These are phyloP conservation scores for Tympanopsis confertula DNA, from an alignment of 2,329 filamentous ascomycete species.

Conservation along the genomic window DNA sequence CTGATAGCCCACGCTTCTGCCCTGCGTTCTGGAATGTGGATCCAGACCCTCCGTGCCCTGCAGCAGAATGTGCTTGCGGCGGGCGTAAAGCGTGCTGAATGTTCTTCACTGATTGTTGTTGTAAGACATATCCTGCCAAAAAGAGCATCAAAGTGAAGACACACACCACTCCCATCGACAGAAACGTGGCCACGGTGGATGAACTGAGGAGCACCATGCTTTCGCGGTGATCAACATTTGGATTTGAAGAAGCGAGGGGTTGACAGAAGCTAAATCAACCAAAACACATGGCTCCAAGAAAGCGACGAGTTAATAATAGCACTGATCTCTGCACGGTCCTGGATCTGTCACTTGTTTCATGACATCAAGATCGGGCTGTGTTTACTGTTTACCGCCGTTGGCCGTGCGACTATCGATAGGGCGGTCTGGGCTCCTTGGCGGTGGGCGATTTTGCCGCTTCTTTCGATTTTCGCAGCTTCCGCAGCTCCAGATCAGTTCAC, in stretches of 20 bases:
- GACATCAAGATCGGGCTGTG: no score
- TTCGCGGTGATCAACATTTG: no score
- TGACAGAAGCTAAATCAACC: no score
- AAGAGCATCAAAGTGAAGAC: background rate
- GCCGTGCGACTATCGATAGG: constrained; percentile 1
- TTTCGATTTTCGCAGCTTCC: no score
- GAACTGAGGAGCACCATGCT: constrained; percentile 1
- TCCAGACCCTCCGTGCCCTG: background rate
- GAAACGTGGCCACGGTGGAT: background rate
- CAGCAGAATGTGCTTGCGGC: background rate
- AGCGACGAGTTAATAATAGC: no score
- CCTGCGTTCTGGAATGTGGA: background rate
- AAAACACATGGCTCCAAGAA: no score
- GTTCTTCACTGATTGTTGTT: background rate
- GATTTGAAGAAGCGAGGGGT: no score
- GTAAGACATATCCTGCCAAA: background rate
- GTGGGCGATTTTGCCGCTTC: background rate
- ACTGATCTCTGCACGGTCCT: no score
- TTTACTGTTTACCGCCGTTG: background rate
- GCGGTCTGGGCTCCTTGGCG: background rate
- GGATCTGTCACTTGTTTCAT: no score
- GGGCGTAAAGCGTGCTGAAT: background rate
- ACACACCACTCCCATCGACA: background rate
- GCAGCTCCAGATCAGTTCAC: no score
- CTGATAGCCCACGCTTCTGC: no score